A percentile compares a stretch with the other conserved stretches of the same genome.
Evolutionary conservation across 129 eudicot genomes (phyloP).

Genomic region (Ambrosia trifida): DNA sequence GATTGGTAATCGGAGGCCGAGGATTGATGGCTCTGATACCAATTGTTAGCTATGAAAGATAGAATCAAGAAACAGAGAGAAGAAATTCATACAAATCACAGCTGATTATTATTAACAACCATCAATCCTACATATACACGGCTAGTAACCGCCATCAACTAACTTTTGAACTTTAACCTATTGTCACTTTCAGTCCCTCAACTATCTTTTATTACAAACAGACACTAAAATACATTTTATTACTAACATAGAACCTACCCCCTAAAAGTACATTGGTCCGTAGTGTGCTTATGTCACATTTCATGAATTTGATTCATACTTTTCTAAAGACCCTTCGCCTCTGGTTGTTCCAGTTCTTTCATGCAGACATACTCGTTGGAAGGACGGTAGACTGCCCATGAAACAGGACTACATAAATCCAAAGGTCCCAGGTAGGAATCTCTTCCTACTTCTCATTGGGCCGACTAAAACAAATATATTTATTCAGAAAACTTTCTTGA

Average conservation of each 20-base stretch:
- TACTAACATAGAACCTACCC: not conserved
- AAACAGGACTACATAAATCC: not conserved
- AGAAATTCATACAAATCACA: too few relatives aligned
- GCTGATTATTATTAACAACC: too few relatives aligned
- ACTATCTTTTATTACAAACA: too few relatives aligned
- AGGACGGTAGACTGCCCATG: conserved; percentile 12
- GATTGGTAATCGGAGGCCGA: too few relatives aligned
- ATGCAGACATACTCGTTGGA: conserved; percentile 16
- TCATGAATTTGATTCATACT: conserved; percentile 12
- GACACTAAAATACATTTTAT: too few relatives aligned
- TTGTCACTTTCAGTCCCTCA: too few relatives aligned
- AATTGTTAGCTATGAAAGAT: too few relatives aligned
- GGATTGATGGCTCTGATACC: too few relatives aligned
- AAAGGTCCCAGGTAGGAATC: conserved; percentile 22
- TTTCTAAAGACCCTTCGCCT: conserved; percentile 13
- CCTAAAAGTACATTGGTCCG: not conserved
- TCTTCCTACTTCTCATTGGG: conserved; percentile 19
- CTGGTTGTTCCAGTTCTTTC: conserved; percentile 15
- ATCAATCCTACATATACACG: too few relatives aligned
- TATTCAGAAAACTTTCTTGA: conserved; percentile 7
- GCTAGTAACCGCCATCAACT: too few relatives aligned
- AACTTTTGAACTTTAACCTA: too few relatives aligned
- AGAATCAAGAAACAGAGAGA: too few relatives aligned
- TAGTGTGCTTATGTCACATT: conserved; percentile 10
- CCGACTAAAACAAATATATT: not conserved